Evolutionary conservation across 202 grass and related monocot species (phyloP), one percentile per base, ranked within the genome.

Genomic region (Carex arenaria): DNA sequence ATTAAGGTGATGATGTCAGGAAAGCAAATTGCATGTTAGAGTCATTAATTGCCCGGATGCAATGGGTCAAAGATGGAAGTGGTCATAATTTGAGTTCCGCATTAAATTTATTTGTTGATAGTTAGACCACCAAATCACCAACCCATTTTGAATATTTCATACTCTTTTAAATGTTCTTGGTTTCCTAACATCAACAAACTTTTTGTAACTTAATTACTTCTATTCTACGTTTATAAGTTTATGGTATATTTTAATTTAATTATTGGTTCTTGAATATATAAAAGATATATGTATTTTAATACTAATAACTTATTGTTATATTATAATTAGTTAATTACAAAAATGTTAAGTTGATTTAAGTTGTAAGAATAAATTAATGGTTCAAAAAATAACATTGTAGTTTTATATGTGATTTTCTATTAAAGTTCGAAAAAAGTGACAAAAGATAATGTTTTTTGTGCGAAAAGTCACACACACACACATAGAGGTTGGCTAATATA

Each of bases 1-100:
- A 72, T 72, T 51, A 26, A 72, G 45, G 4, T 51, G 43, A 20
- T 52, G 69, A 62, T 72, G 40, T 10, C n/a, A 72, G 69, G 43
- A 72, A 72, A 19, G 43, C 6, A 49, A 47, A 3, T 19, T 11
- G 67, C 69, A 70, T 70, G 67, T 70, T 67, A 67, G 67, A n/a
- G 67, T 45, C 67, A 70, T 72, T 72, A 72, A 72, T 72, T 22
- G 69, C 19, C 19, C 69, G 69, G 42, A 72, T 72, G 69, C 69
- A 51, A 72, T 51, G 69, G 69, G 69, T 72, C 69, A 72, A 72
- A 72, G 28, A 10, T 72, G 40, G 42, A 51, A 72, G 19, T 72
- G 69, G 42, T 52, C 69, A 26, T 51, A 51, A 51, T 72, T 20
- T 72, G 17, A 72, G 42, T 72, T 72, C 43, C 4, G 4, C 40